Percentiles rank a stretch among this genome's conserved stretches.
These are phyloP conservation scores for Mortierella sp. DNA, from an alignment of 371 early-diverging fungal species.

Conservation along the genomic window DNA sequence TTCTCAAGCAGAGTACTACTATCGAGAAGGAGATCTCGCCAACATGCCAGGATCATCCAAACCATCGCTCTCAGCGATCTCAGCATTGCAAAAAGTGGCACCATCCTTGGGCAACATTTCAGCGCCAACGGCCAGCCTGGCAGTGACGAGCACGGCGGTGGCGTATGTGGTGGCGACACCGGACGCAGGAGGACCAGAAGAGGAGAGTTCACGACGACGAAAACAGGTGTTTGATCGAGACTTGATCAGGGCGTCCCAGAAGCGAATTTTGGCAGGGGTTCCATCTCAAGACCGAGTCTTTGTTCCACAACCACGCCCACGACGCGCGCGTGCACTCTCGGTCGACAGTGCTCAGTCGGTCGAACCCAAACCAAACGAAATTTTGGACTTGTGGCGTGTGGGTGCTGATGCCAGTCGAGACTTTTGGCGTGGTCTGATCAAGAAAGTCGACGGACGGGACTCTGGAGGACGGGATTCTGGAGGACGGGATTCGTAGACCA, in stretches of 20 bases:
- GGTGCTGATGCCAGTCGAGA: slow-evolving; percentile 51
- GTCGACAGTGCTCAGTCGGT: slow-evolving; percentile 45
- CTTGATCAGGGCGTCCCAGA: slow-evolving; percentile 43
- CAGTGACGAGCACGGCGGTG: slow-evolving; percentile 41
- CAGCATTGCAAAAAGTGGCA: too few relatives aligned
- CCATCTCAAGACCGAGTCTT: slow-evolving; percentile 22
- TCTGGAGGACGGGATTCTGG: too few relatives aligned
- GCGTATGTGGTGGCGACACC: slow-evolving; percentile 50
- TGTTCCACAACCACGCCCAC: slow-evolving; percentile 21
- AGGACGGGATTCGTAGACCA: too few relatives aligned
- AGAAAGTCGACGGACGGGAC: slow-evolving; percentile 50
- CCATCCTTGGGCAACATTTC: too few relatives aligned
- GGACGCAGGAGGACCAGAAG: slow-evolving; percentile 9
- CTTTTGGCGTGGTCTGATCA: slow-evolving; percentile 45
- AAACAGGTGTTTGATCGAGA: slow-evolving; percentile 41
- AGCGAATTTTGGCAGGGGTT: slow-evolving; percentile 35
- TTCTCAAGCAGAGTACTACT: too few relatives aligned
- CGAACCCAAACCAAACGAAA: slow-evolving; percentile 34
- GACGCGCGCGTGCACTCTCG: slow-evolving; percentile 37
- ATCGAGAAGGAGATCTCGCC: too few relatives aligned
- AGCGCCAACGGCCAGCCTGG: slow-evolving; percentile 17
- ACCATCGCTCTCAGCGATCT: too few relatives aligned
- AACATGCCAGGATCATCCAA: background rate
- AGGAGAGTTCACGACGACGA: slow-evolving; percentile 11
- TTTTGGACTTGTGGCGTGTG: slow-evolving; percentile 45